Conservation (phyloP, 306 rosid species). For the Arachis stenosperma region DNA sequence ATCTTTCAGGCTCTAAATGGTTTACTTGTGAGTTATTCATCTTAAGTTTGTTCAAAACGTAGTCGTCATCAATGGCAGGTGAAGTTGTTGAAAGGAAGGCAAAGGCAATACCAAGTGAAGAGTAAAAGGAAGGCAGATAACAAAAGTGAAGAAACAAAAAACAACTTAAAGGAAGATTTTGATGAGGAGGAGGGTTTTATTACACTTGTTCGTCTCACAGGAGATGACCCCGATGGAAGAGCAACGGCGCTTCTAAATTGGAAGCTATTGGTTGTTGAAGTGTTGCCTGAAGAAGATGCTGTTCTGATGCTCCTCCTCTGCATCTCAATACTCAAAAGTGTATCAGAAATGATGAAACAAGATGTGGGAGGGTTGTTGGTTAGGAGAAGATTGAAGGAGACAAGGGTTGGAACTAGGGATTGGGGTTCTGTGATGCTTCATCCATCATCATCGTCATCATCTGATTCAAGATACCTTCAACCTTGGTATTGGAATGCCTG, state of each 20-base stretch:
- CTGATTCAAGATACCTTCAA: slow-evolving; percentile 64
- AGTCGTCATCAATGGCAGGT: slow-evolving; percentile 51
- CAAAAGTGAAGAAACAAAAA: slow-evolving; percentile 34
- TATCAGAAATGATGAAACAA: slow-evolving; percentile 74
- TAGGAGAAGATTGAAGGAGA: slow-evolving; percentile 79
- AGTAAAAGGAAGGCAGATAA: slow-evolving; percentile 36
- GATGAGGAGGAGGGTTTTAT: slow-evolving; percentile 72
- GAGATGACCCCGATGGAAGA: slow-evolving; percentile 69
- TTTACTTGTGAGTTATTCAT: background rate
- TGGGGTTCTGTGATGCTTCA: slow-evolving; percentile 85
- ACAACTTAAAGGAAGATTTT: slow-evolving; percentile 40
- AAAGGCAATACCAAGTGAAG: slow-evolving; percentile 64
- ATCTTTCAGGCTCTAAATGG: too few relatives aligned
- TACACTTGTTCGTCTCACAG: slow-evolving; percentile 71
- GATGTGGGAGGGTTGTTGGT: slow-evolving; percentile 73
- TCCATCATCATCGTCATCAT: slow-evolving; percentile 56
- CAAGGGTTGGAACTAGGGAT: slow-evolving; percentile 63
- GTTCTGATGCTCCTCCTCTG: slow-evolving; percentile 74
- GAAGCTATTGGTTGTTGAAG: slow-evolving; percentile 73
- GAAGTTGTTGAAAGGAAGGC: slow-evolving; percentile 76
- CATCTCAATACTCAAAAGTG: slow-evolving; percentile 70
- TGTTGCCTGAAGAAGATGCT: slow-evolving; percentile 84
- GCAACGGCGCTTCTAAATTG: slow-evolving; percentile 90
- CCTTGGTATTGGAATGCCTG: slow-evolving; percentile 83
- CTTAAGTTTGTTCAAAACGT: slow-evolving; percentile 20